Conservation (phyloP, 2,329 filamentous ascomycete genomes). For the Blumeria graminis region DNA sequence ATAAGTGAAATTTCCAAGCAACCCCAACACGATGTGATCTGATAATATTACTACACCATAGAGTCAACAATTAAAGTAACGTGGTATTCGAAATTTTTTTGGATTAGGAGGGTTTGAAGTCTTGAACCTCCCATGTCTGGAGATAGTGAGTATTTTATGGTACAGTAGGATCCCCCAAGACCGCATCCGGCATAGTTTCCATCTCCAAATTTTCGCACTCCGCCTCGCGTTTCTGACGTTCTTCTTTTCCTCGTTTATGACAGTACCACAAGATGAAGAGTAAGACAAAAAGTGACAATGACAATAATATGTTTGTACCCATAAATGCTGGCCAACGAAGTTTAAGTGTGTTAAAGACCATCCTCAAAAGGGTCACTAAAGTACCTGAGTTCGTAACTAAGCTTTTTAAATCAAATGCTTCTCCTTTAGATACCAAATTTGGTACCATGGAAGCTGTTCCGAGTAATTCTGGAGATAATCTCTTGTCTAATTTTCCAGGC, state of each 20-base stretch:
- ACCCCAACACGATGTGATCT: too few relatives aligned
- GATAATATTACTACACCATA: too few relatives aligned
- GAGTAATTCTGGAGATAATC: conserved; percentile 57
- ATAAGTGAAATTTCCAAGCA: too few relatives aligned
- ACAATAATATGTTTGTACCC: conserved; percentile 79
- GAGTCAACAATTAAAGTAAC: too few relatives aligned
- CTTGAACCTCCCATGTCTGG: too few relatives aligned
- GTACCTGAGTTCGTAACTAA: conserved; percentile 72
- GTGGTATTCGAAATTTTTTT: too few relatives aligned
- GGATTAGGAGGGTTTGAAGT: too few relatives aligned
- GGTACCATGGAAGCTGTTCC: conserved; percentile 57
- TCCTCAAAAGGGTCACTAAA: conserved; percentile 59
- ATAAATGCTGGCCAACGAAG: conserved; percentile 74
- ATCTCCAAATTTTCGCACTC: conserved; percentile 8
- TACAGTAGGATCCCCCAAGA: too few relatives aligned
- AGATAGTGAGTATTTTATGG: too few relatives aligned
- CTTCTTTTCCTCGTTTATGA: conserved; percentile 79
- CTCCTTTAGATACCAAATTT: conserved; percentile 20
- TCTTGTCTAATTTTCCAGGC: conserved; percentile 55
- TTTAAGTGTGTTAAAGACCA: conserved; percentile 77
- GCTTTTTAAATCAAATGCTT: conserved; percentile 37
- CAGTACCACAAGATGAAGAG: conserved; percentile 96
- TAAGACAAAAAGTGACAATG: conserved; percentile 68
- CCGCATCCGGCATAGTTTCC: too few relatives aligned
- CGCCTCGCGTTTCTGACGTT: conserved; percentile 28